Base-by-base conservation (phyloP, 441 rosid species). In the Pelargonium fulgidum region DNA sequence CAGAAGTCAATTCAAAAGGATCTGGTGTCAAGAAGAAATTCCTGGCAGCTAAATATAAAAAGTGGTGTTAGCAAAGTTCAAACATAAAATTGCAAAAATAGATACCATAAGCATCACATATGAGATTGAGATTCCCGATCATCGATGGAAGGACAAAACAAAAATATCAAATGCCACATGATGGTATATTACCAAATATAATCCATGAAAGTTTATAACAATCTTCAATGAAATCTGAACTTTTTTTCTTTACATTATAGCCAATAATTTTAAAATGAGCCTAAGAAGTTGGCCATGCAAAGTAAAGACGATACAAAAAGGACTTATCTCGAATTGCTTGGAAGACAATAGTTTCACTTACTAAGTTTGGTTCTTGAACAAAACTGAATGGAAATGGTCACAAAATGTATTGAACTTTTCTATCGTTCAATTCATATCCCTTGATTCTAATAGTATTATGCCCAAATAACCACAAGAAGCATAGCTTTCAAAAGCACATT, bases 1-100 rank as follows among this genome's bases (percentile, higher is more conserved):
- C 17, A 42, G 45, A 42, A 71, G 58, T 73, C 17, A 66, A 56
- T 65, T 64, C 29, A n/a, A n/a, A 65, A 54, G 58, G 44, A 70
- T 24, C 42, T 13, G 24, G 16, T 42, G 64, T 14, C 22, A 33
- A 71, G 39, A 67, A 41, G 9, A 68, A 29, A 24, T 3, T 50
- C 33, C 17, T 50, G 52, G 47, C 4, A 65, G 72, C 41, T 12
- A 29, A 39, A 26, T 6, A 24, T 59, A 59, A 59, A 8, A 59
- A 59, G 36, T 24, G 24, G 64, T 59, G 64, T 11, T 56, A 29
- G 22, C 64, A 22, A 8, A 12, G 64, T 59, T 59, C 33, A 20
- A 59, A 59, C 10, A 20, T 59, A 59, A 7, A 59, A 58, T 4
- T 59, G 11, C 64, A 59, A 59, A 59, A 22, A 59, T 29, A 59